phyloP scores from a whole-genome alignment of 148 eudicot species.

The Cornus kousa region DNA sequence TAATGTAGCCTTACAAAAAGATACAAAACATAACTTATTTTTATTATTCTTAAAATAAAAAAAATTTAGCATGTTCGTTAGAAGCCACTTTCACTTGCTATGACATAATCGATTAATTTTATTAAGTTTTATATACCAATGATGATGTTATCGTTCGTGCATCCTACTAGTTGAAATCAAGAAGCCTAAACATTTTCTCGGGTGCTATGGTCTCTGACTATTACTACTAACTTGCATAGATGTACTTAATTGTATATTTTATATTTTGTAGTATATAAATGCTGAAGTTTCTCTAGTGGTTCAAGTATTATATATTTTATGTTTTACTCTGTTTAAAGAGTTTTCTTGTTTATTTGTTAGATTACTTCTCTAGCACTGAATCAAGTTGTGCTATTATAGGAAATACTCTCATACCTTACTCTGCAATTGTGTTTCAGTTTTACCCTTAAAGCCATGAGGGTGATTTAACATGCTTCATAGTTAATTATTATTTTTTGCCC shows the following conservation, averaged over 20 bases:
- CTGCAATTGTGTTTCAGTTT: neutral
- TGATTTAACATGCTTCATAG: neutral
- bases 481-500: neutral
- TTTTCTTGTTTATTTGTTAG: neutral
- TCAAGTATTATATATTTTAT: too few species aligned
- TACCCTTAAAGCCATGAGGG: neutral
- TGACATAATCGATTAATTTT: neutral
- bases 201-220: too few species aligned
- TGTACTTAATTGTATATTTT: too few species aligned
- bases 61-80: too few species aligned
- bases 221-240: too few species aligned
- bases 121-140: neutral
- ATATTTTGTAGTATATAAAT: too few species aligned
- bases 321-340: neutral
- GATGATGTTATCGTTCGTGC: neutral
- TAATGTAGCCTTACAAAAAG: neutral
- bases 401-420: neutral
- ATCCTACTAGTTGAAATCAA: neutral
- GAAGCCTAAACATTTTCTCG: too few species aligned
- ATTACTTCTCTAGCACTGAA: neutral
- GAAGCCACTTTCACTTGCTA: neutral
- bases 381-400: neutral
- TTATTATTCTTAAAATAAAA: neutral
- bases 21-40: too few species aligned
- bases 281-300: too few species aligned